Conservation (phyloP, 257 asterid species). For the Linderniella brevidens region DNA sequence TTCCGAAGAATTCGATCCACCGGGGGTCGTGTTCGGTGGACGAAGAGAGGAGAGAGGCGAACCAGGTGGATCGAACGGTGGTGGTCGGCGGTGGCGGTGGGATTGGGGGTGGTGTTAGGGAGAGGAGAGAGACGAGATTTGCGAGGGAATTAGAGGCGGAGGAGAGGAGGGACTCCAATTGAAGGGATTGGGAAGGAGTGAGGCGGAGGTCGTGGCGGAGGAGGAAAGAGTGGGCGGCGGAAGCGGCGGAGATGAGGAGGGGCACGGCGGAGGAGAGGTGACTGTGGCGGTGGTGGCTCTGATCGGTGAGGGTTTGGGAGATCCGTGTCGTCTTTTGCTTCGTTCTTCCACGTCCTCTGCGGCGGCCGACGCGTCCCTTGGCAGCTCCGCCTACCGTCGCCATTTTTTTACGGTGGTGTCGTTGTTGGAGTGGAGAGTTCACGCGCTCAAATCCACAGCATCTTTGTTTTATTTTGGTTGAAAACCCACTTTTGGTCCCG, state of each 20-base stretch:
- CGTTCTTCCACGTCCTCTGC: conserved; percentile 15
- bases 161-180: conserved; percentile 60
- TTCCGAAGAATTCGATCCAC: conserved; percentile 63
- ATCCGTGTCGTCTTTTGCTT: conserved; percentile 14
- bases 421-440: no score
- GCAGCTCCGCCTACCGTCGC: conserved; percentile 25
- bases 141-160: conserved; percentile 48
- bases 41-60: conserved; percentile 35
- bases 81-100: conserved; percentile 19
- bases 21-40: conserved; percentile 42
- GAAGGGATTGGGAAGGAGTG: conserved; percentile 54
- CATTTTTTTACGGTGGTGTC: no score
- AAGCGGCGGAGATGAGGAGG: conserved; percentile 43
- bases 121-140: conserved; percentile 36
- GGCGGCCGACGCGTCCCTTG: conserved; percentile 16
- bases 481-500: no score
- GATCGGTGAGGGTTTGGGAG: conserved; percentile 17
- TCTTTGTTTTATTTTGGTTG: no score
- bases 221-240: conserved; percentile 60
- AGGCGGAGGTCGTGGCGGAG: conserved; percentile 59
- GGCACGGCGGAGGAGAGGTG: conserved; percentile 40
- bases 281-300: conserved; percentile 10
- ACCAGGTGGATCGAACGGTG: conserved; percentile 24
- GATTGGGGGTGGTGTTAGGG: conserved; percentile 19
- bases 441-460: no score